A percentile compares a stretch with the other conserved stretches of the same genome.
Evolutionary conservation across 2,329 filamentous ascomycete genomes (phyloP).

Genomic region (Penicillium fuscoglaucum): DNA sequence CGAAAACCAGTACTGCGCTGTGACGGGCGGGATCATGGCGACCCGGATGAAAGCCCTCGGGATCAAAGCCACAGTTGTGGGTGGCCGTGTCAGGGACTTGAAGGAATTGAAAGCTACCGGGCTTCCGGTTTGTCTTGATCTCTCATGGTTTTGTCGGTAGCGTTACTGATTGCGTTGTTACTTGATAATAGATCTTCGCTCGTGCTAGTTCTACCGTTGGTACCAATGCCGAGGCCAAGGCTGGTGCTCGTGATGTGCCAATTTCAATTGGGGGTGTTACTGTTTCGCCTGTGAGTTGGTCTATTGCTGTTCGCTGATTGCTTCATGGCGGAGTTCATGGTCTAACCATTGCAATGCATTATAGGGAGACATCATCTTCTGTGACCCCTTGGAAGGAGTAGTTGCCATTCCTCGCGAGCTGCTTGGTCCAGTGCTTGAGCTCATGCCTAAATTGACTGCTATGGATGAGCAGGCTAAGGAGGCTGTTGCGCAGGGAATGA

Average conservation of each 20-base stretch:
- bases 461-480: slow-evolving; percentile 64
- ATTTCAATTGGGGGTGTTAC: slow-evolving; percentile 44
- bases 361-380: slow-evolving; percentile 67
- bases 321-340: background rate
- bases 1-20: slow-evolving; percentile 64
- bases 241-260: slow-evolving; percentile 42
- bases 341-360: slow-evolving; percentile 3
- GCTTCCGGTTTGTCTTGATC: slow-evolving; percentile 51
- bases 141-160: background rate
- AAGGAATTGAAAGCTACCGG: slow-evolving; percentile 57
- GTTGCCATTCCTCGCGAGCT: slow-evolving; percentile 65
- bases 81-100: slow-evolving; percentile 68
- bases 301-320: background rate
- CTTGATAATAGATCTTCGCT: slow-evolving; percentile 44
- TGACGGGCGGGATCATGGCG: slow-evolving; percentile 76
- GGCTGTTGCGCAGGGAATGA: slow-evolving; percentile 63
- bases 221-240: slow-evolving; percentile 46
- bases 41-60: slow-evolving; percentile 64
- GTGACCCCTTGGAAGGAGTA: slow-evolving; percentile 68
- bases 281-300: slow-evolving; percentile 41
- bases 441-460: slow-evolving; percentile 55
- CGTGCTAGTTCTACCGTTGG: slow-evolving; percentile 47
- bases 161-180: slow-evolving; percentile 8
- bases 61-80: slow-evolving; percentile 63
- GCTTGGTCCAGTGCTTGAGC: slow-evolving; percentile 59